phyloP scores from a whole-genome alignment of 805 yeast genomes.

The Komagataella mondaviorum region DNA sequence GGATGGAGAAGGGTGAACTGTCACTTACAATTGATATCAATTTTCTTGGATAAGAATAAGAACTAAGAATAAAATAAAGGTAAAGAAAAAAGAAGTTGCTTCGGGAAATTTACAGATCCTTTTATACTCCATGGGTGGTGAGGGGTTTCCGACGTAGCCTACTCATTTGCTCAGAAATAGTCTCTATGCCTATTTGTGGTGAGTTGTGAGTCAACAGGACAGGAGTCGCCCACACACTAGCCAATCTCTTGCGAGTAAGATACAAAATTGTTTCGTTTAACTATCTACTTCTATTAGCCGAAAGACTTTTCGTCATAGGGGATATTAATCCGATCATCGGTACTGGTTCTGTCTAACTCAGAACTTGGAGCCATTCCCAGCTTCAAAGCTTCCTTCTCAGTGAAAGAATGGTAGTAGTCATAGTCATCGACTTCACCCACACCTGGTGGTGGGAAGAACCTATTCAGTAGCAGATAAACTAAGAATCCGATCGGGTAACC shows the following conservation, averaged over 20 bases:
- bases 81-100: not conserved
- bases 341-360: not conserved
- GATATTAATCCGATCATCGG: not conserved
- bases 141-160: not conserved
- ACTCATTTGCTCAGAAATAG: not conserved
- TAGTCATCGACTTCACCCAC: slow-evolving; percentile 19
- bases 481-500: slow-evolving; percentile 25
- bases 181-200: not conserved
- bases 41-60: not conserved
- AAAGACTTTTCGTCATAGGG: not conserved
- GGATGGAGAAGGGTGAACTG: not conserved
- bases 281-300: not conserved
- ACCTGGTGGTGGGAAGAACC: slow-evolving; percentile 22
- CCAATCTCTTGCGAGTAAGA: not conserved
- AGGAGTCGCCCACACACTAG: not conserved
- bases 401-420: slow-evolving; percentile 18
- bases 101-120: not conserved
- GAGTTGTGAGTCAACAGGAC: not conserved
- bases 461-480: slow-evolving; percentile 19
- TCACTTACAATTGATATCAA: not conserved
- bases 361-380: slow-evolving; percentile 15
- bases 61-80: not conserved
- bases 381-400: slow-evolving; percentile 16
- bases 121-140: not conserved
- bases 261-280: not conserved